Percentiles rank a stretch among this genome's conserved stretches.
These are phyloP conservation scores for Lichtheimia corymbifera DNA, from an alignment of 371 early-diverging fungal species.

Conservation along the genomic window DNA sequence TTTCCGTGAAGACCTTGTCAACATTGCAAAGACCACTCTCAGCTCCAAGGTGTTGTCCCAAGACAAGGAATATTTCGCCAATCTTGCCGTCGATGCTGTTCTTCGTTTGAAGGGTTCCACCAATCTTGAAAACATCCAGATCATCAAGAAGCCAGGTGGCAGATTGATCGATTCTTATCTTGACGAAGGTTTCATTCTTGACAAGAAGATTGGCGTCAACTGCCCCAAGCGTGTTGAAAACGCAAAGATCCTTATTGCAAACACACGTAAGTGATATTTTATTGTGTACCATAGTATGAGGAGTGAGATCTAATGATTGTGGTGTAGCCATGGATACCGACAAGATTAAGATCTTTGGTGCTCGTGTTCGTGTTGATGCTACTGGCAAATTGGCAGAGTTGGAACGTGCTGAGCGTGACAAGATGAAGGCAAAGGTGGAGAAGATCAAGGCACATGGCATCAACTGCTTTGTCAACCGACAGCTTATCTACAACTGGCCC, in stretches of 20 bases:
- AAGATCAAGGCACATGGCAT: conserved; percentile 97
- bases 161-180: conserved; percentile 96
- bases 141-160: conserved; percentile 99
- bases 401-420: conserved; percentile 98
- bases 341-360: conserved; percentile 99
- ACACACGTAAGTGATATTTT: conserved; percentile 75
- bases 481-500: conserved; percentile 99
- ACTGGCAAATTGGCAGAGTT: conserved; percentile 97
- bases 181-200: conserved; percentile 98
- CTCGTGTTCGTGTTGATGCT: conserved; percentile 96
- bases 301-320: background rate
- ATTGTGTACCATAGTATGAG: background rate
- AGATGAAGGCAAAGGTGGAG: conserved; percentile 99
- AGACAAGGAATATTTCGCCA: conserved; percentile 96
- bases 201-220: conserved; percentile 98
- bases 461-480: conserved; percentile 99
- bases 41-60: conserved; percentile 97
- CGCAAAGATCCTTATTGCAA: conserved; percentile 97
- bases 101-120: conserved; percentile 94
- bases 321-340: conserved; percentile 97
- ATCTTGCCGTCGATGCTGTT: conserved; percentile 97
- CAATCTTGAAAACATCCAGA: conserved; percentile 98
- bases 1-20: conserved; percentile 89
- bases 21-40: conserved; percentile 98
- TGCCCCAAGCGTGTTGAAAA: conserved; percentile 96